Evolutionary conservation across 306 rosid species (phyloP).

Genomic region (Quercus parvula): DNA sequence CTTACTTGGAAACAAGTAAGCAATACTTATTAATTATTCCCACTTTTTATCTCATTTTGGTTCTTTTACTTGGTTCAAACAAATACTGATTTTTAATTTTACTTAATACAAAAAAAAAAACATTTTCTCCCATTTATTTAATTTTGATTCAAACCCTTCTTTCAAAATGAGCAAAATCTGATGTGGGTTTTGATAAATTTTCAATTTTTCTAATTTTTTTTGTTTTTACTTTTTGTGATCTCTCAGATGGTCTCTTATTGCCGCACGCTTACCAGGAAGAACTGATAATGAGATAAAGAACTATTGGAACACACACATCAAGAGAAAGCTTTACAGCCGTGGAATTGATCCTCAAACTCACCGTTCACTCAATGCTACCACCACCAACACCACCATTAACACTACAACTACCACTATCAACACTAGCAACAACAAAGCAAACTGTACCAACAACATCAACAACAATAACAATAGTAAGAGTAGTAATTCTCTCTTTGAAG

Average conservation of each 20-base stretch:
- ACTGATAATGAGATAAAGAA: conserved; percentile 78
- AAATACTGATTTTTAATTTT: background rate
- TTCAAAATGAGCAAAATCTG: background rate
- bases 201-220: background rate
- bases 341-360: conserved; percentile 77
- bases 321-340: conserved; percentile 57
- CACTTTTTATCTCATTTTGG: background rate
- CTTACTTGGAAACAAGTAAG: conserved; percentile 81
- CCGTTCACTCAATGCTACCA: conserved; percentile 39
- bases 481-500: background rate
- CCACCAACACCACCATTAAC: background rate
- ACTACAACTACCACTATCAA: background rate
- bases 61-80: background rate
- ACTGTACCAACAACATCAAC: background rate
- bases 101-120: background rate
- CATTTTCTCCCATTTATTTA: background rate
- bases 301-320: conserved; percentile 76
- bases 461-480: background rate
- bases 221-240: background rate
- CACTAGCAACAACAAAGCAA: background rate
- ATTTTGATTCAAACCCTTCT: background rate
- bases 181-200: background rate
- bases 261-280: conserved; percentile 66
- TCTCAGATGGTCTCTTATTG: conserved; percentile 70
- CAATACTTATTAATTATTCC: background rate